phyloP scores from a whole-genome alignment of 2,329 filamentous ascomycete species.

The Penicillium sp. region DNA sequence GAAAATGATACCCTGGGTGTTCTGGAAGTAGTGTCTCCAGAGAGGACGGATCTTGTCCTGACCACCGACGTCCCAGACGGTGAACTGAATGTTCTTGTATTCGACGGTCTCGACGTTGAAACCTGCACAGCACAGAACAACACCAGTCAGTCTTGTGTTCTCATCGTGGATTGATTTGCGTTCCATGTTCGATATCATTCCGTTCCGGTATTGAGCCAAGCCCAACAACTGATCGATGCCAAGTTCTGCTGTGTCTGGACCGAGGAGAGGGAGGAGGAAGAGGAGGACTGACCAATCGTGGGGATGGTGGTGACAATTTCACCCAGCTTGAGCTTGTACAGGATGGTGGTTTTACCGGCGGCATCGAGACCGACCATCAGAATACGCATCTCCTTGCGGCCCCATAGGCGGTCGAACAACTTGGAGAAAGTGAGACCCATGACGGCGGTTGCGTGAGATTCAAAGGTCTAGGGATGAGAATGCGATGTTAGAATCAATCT shows the following conservation, averaged over 20 bases:
- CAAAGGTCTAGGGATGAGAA: too few species aligned
- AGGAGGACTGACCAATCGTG: constrained; percentile 79
- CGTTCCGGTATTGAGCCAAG: too few species aligned
- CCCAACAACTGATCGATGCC: too few species aligned
- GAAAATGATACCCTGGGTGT: constrained; percentile 99
- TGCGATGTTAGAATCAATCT: too few species aligned
- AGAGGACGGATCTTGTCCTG: constrained; percentile 99
- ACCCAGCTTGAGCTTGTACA: constrained; percentile 99
- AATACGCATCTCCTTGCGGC: constrained; percentile 99
- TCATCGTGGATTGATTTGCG: too few species aligned
- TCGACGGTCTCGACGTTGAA: constrained; percentile 99
- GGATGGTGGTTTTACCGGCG: constrained; percentile 98
- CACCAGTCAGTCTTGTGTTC: too few species aligned
- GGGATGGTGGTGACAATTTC: constrained; percentile 98
- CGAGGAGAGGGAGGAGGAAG: too few species aligned
- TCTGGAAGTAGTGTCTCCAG: constrained; percentile 99
- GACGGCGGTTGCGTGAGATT: constrained; percentile 39
- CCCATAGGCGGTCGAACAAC: constrained; percentile 91
- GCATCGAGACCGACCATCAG: constrained; percentile 99
- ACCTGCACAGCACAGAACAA: too few species aligned
- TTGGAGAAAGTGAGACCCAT: constrained; percentile 99
- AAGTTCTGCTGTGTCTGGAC: too few species aligned
- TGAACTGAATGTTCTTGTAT: constrained; percentile 99
- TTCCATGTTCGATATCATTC: too few species aligned
- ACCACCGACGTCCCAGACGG: constrained; percentile 99